Base-by-base conservation (phyloP, 768 basidiomycete genomes). In the Leucocoprinus leucothites region DNA sequence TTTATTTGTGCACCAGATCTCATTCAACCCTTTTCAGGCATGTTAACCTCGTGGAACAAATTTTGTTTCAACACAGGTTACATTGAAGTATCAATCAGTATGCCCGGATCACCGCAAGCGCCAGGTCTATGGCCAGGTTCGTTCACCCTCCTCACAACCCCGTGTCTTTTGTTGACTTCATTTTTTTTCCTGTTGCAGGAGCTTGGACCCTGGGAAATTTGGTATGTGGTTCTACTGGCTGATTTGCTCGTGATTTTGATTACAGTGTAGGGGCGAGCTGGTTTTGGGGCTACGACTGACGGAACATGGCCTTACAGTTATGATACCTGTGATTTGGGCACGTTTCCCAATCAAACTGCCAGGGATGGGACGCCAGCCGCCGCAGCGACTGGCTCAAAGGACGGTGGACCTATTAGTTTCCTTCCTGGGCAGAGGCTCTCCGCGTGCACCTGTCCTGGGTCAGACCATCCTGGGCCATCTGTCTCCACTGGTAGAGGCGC, bases 61-160 rank as follows among this genome's bases (percentile, higher is more conserved):
- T 69, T 95, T 53, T 96, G 93, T 72, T 95, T 94, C 72, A 93
- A 86, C 8, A 91, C 90, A 0, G 91, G 91, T 2, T 93, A 93
- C 65, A 74, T 95, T 57, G 94, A 94, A 70, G 80, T 86, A 8
- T 78, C 74, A 9, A 61, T 91, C 21, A 89, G 86, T 64, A 65
- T 90, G 61, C 88, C 89, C 14, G 88, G 88, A 2, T 67, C 72
- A 9, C 70, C 79, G 0, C 57, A 64, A 41, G 74, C 76, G 9
- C 80, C 86, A 13, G 91, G 91, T 13, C 76, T 89, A 56, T 94
- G 92, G 94, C 93, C 94, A 52, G 91, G 72, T 55, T 24, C 26
- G 58, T 58, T 42, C 16, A 28, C 8, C 9, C 25, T 31, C 31
- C 5, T 11, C 31, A 5, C 6, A 31, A 31, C 6, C 31, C 31